Evolutionary conservation across 1,284 basidiomycete genomes (phyloP).

Genomic region (Ganoderma lingzhi): DNA sequence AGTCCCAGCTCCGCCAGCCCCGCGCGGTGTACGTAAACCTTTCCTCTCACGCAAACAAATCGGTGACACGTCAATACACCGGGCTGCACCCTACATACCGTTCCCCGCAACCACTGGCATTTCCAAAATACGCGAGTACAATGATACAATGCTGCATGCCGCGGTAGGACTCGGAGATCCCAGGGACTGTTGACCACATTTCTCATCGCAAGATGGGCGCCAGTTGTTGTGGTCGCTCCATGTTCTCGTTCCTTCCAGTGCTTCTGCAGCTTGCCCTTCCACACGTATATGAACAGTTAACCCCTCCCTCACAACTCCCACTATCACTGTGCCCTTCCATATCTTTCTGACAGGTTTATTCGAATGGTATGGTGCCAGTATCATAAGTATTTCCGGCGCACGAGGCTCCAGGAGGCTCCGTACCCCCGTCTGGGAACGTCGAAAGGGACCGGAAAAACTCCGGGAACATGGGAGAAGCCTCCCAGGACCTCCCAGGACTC

Average conservation of each 20-base stretch:
- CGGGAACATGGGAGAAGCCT: neutral
- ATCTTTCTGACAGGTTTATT: neutral
- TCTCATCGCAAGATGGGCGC: neutral
- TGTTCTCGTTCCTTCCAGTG: neutral
- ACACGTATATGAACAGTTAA: neutral
- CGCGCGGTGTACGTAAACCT: neutral
- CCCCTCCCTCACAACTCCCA: neutral
- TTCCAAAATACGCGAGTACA: neutral
- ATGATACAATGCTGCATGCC: neutral
- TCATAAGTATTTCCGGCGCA: neutral
- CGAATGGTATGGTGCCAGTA: neutral
- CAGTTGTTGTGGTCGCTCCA: constrained; percentile 7
- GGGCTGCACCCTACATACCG: neutral
- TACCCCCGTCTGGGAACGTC: neutral
- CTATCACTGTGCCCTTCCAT: neutral
- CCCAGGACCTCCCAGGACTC: constrained; percentile 5
- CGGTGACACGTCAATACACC: constrained; percentile 4
- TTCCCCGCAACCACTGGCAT: neutral
- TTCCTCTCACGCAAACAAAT: constrained; percentile 9
- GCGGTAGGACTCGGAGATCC: neutral
- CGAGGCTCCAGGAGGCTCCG: neutral
- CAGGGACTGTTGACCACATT: neutral
- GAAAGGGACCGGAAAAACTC: neutral
- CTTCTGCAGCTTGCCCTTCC: neutral
- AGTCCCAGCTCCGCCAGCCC: neutral